A percentile compares a stretch with the other conserved stretches of the same genome.
Conservation (phyloP, 2,329 filamentous ascomycete genomes). For the Chaetomium sp. region DNA sequence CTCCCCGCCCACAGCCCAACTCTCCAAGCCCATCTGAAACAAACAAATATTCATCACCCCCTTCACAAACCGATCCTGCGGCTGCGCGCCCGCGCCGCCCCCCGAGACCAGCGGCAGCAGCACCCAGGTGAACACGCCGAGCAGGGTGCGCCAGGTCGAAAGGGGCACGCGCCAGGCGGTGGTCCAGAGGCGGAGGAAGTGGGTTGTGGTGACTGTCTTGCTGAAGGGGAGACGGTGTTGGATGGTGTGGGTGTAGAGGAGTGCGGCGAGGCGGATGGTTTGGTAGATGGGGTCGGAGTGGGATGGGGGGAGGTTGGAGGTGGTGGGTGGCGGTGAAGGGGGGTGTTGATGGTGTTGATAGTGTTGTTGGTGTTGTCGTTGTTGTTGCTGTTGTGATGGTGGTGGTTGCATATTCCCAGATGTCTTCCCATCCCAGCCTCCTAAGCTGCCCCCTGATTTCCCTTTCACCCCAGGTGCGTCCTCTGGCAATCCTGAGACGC, state of each 20-base stretch:
- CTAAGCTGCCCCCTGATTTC: no score
- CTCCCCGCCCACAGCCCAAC: constrained; percentile 40
- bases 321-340: background rate
- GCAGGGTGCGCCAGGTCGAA: constrained; percentile 38
- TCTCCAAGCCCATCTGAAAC: constrained; percentile 41
- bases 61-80: constrained; percentile 41
- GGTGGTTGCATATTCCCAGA: background rate
- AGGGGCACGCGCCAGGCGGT: constrained; percentile 42
- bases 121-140: constrained; percentile 46
- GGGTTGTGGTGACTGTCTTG: constrained; percentile 31
- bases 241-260: constrained; percentile 44
- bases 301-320: background rate
- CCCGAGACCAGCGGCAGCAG: constrained; percentile 36
- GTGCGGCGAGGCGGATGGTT: constrained; percentile 39
- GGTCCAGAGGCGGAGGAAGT: constrained; percentile 41
- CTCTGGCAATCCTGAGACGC: constrained; percentile 26
- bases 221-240: constrained; percentile 37
- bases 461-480: background rate
- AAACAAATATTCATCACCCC: constrained; percentile 38
- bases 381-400: background rate
- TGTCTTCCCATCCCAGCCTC: background rate
- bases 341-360: background rate
- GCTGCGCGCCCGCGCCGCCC: constrained; percentile 30
- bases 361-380: background rate
- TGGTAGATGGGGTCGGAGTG: constrained; percentile 40